Percentiles rank a stretch among this genome's conserved stretches.
Conservation (phyloP, 768 basidiomycete species). For the Mycena vulgaris region DNA sequence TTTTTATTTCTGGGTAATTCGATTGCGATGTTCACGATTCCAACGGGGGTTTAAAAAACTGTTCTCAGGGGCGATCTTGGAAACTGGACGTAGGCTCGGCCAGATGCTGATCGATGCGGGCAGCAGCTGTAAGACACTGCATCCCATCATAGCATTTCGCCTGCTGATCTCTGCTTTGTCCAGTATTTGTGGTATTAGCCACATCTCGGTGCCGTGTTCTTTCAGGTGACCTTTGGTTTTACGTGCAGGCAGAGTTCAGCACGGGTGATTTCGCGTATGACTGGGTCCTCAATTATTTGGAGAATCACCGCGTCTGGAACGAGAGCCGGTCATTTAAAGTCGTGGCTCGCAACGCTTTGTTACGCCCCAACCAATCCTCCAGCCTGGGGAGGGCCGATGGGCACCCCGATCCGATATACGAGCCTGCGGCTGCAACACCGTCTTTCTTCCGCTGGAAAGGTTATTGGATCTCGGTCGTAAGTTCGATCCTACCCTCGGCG, state of each 20-base stretch:
- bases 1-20: constrained; percentile 28
- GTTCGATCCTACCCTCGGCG: too few relatives aligned
- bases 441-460: constrained; percentile 31
- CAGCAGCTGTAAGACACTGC: constrained; percentile 5
- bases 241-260: constrained; percentile 27
- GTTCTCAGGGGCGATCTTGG: not conserved
- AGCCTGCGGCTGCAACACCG: constrained; percentile 12
- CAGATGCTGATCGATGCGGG: not conserved
- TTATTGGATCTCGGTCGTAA: constrained; percentile 33
- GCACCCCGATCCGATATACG: constrained; percentile 29
- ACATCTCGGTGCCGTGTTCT: not conserved
- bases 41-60: not conserved
- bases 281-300: constrained; percentile 33
- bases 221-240: not conserved
- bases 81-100: not conserved
- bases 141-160: not conserved
- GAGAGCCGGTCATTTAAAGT: constrained; percentile 37
- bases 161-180: not conserved
- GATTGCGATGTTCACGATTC: not conserved
- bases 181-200: constrained; percentile 32
- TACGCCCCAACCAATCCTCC: constrained; percentile 7
- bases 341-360: constrained; percentile 26
- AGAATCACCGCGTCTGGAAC: constrained; percentile 34
- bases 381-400: constrained; percentile 24
- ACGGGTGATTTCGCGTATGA: constrained; percentile 36